Percentiles rank a stretch among this genome's conserved stretches.
These are phyloP conservation scores for Chernovozyma sophiae-reginae DNA, from an alignment of 1,139 yeast genomes.

Conservation along the genomic window DNA sequence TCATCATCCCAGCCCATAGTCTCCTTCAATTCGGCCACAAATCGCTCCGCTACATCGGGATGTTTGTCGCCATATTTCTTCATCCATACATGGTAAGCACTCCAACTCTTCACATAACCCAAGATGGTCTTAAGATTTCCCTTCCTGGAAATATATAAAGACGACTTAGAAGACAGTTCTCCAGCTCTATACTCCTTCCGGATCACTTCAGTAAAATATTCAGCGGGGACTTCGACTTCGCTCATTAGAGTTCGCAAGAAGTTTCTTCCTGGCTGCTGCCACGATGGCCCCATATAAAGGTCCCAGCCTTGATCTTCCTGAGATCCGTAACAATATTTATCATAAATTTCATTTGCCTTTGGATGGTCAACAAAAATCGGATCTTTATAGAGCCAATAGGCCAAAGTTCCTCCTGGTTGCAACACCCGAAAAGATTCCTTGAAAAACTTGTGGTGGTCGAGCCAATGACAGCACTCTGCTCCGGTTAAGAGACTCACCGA, in stretches of 20 bases:
- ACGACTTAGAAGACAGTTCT: slow-evolving; percentile 21
- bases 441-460: slow-evolving; percentile 53
- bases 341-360: slow-evolving; percentile 36
- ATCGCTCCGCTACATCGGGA: slow-evolving; percentile 35
- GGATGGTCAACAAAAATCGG: slow-evolving; percentile 47
- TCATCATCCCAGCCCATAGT: slow-evolving; percentile 42
- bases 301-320: slow-evolving; percentile 12
- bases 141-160: slow-evolving; percentile 36
- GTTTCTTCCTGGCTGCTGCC: slow-evolving; percentile 72
- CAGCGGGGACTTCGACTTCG: slow-evolving; percentile 38
- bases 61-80: slow-evolving; percentile 24
- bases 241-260: slow-evolving; percentile 43
- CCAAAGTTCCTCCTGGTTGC: slow-evolving; percentile 59
- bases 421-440: slow-evolving; percentile 46
- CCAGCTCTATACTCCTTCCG: slow-evolving; percentile 36
- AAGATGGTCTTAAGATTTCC: slow-evolving; percentile 42
- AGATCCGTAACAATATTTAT: slow-evolving; percentile 36
- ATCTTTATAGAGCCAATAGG: slow-evolving; percentile 79
- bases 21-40: slow-evolving; percentile 40
- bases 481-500: slow-evolving; percentile 62
- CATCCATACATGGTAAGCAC: slow-evolving; percentile 69
- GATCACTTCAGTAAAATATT: slow-evolving; percentile 36
- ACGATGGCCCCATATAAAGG: slow-evolving; percentile 59
- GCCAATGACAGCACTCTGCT: slow-evolving; percentile 83
- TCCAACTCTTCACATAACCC: slow-evolving; percentile 59